Conservation (phyloP, 1,139 yeast genomes). For the Candida buenavistaensis region DNA sequence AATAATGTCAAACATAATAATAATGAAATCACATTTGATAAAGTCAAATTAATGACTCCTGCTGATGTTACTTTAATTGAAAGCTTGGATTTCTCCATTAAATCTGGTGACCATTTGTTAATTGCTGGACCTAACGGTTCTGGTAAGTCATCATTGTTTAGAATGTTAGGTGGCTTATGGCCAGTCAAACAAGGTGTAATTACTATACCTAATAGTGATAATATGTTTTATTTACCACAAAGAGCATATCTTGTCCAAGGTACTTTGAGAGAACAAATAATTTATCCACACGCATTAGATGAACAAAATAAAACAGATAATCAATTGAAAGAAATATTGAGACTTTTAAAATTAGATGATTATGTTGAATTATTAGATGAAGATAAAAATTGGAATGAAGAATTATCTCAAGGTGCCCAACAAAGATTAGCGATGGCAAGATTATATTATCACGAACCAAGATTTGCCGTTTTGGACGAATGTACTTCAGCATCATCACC, state of each 20-base stretch:
- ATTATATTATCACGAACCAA: conserved; percentile 85
- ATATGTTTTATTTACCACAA: conserved; percentile 89
- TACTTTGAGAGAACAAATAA: conserved; percentile 81
- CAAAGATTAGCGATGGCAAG: conserved; percentile 94
- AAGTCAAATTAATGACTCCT: conserved; percentile 82
- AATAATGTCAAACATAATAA: conserved; percentile 50
- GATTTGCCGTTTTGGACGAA: conserved; percentile 92
- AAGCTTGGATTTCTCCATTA: conserved; percentile 66
- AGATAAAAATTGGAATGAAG: conserved; percentile 84
- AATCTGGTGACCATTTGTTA: conserved; percentile 80
- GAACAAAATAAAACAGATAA: conserved; percentile 61
- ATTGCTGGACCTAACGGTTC: conserved; percentile 97
- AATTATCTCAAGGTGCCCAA: conserved; percentile 87
- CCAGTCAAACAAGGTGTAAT: conserved; percentile 69
- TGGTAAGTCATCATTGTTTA: conserved; percentile 88
- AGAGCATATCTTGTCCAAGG: conserved; percentile 80
- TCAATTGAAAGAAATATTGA: conserved; percentile 62
- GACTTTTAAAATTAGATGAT: conserved; percentile 58
- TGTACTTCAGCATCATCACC: conserved; percentile 94
- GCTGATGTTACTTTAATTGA: conserved; percentile 73
- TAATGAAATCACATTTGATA: conserved; percentile 65
- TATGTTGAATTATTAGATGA: conserved; percentile 53
- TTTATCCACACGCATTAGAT: conserved; percentile 74
- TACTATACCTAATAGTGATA: conserved; percentile 64
- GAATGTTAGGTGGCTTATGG: conserved; percentile 93